Base-by-base conservation (phyloP, 495 filamentous ascomycete species). In the Coniosporium apollinis region DNA sequence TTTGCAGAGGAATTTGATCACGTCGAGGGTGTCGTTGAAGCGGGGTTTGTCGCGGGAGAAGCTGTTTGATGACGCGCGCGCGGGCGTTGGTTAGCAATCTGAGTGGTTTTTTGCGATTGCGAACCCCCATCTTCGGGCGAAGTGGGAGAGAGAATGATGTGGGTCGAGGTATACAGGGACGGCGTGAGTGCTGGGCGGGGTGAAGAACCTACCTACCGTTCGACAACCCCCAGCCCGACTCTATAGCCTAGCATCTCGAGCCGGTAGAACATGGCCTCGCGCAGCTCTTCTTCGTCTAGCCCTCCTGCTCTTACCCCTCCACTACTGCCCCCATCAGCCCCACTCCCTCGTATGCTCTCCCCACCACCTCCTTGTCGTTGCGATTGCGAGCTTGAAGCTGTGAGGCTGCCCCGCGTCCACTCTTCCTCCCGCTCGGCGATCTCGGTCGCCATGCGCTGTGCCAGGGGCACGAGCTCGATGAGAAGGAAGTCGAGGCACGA, bases 1-100 rank as follows among this genome's bases (percentile, higher is more conserved):
- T 56, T 96, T 97, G 67, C 89, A 97, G 22, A 96, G 67, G 51
- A 96, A 96, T 56, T 97, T 97, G 51, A 97, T 96, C 6, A 49
- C 50, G 42, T 61, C 58, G 25, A 64, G 48, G 5, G 52, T 43
- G 25, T 57, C 48, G 7, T 42, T 53, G 22, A 56, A 55, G 29
- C 84, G 76, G 28, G 89, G 82, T 29, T 82, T 66, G 54, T 93
- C 81, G 42, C 76, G 69, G 25, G 83, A 83, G 62, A 96, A 94
- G 38, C 86, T 92, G 39, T 18, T 13, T 7, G 9, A 6, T 31
- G 29, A 15, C 8, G 29, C 8, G 29, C 22, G 22, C 7, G n/a
- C n/a, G n/a, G n/a, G n/a, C n/a, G n/a, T n/a, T n/a, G n/a, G n/a
- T n/a, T n/a, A n/a, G n/a, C n/a, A n/a, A n/a, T n/a, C n/a, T n/a